These are phyloP conservation scores for Pseudozyma hubeiensis DNA, from an alignment of 1,284 basidiomycete genomes.

Conservation along the genomic window DNA sequence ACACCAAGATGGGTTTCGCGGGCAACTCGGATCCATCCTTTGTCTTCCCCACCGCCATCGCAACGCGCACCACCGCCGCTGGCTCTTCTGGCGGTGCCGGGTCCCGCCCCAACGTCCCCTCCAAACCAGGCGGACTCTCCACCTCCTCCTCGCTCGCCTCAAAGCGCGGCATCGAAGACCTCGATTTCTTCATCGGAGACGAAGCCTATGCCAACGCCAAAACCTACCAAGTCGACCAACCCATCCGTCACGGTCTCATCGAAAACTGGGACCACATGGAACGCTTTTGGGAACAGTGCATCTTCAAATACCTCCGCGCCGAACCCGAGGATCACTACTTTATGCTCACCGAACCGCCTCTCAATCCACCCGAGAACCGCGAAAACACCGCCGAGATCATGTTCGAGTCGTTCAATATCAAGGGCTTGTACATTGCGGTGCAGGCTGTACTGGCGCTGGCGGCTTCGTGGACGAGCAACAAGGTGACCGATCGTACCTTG, in stretches of 20 bases:
- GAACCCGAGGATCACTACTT: slow-evolving; percentile 99
- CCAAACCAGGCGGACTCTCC: slow-evolving; percentile 76
- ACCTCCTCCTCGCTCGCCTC: slow-evolving; percentile 75
- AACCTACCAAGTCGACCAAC: slow-evolving; percentile 91
- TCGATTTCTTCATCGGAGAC: slow-evolving; percentile 99
- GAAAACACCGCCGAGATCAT: slow-evolving; percentile 99
- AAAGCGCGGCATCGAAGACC: slow-evolving; percentile 97
- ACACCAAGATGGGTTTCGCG: slow-evolving; percentile 97
- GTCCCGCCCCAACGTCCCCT: slow-evolving; percentile 77
- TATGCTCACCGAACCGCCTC: slow-evolving; percentile 94
- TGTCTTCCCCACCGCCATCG: slow-evolving; percentile 68
- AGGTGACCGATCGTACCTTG: slow-evolving; percentile 89
- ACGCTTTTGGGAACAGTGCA: slow-evolving; percentile 98
- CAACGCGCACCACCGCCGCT: slow-evolving; percentile 60
- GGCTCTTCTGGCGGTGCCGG: slow-evolving; percentile 68
- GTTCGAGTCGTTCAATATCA: slow-evolving; percentile 99
- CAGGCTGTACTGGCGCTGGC: slow-evolving; percentile 99
- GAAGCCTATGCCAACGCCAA: slow-evolving; percentile 95
- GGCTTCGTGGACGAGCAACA: slow-evolving; percentile 94
- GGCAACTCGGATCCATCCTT: slow-evolving; percentile 99
- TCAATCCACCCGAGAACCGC: slow-evolving; percentile 98
- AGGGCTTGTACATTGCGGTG: slow-evolving; percentile 96
- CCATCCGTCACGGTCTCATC: slow-evolving; percentile 97
- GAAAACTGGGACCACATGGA: slow-evolving; percentile 99
- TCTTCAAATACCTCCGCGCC: slow-evolving; percentile 98